phyloP scores from a whole-genome alignment of 805 yeast species.

The Wickerhamomyces strasburgensis region DNA sequence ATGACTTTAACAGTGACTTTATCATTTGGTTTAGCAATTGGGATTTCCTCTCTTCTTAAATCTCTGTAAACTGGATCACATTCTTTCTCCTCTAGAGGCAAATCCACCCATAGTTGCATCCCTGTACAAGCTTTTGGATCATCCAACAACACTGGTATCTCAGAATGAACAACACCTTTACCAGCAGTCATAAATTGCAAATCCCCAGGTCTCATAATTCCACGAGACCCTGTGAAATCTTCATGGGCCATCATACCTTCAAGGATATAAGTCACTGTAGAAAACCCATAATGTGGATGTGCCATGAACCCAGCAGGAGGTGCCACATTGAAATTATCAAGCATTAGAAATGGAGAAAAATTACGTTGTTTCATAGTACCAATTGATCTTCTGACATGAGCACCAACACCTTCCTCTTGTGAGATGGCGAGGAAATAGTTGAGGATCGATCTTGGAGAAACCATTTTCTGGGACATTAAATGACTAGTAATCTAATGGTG shows the following conservation, averaged over 20 bases:
- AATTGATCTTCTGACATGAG: constrained; percentile 73
- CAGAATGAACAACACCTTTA: constrained; percentile 78
- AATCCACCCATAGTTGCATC: constrained; percentile 85
- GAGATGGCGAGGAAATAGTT: constrained; percentile 56
- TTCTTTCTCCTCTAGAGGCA: constrained; percentile 59
- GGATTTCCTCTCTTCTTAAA: constrained; percentile 63
- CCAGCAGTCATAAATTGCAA: constrained; percentile 95
- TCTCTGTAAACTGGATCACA: constrained; percentile 75
- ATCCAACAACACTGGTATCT: constrained; percentile 64
- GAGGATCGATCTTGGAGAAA: constrained; percentile 39
- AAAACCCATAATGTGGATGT: constrained; percentile 81
- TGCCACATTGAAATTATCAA: constrained; percentile 68
- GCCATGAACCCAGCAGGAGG: constrained; percentile 76
- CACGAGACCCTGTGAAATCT: constrained; percentile 83
- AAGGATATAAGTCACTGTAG: constrained; percentile 65
- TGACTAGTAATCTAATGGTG: no score
- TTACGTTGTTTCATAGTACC: constrained; percentile 65
- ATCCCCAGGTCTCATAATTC: constrained; percentile 75
- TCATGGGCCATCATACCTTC: constrained; percentile 73
- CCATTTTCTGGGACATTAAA: constrained; percentile 15
- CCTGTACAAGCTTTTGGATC: constrained; percentile 54
- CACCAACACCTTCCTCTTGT: constrained; percentile 87
- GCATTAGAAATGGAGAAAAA: constrained; percentile 76
- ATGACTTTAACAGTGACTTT: constrained; percentile 66
- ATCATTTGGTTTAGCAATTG: constrained; percentile 60